These are phyloP conservation scores for Ophiocordyceps camponoti-floridani DNA, from an alignment of 2,329 filamentous ascomycete genomes.

Conservation along the genomic window DNA sequence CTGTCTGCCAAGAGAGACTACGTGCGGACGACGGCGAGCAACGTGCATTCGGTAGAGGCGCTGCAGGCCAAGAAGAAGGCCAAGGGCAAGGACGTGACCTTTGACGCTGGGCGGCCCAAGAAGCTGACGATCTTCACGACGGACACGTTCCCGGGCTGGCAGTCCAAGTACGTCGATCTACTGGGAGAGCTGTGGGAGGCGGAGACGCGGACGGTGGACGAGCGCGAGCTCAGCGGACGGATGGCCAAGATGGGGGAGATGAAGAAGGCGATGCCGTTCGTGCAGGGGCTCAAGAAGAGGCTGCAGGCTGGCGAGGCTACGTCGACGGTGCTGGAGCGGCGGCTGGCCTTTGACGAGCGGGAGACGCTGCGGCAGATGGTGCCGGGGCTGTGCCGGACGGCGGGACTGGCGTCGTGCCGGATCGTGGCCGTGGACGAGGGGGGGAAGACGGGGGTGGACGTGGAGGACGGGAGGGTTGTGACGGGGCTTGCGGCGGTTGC, in stretches of 20 bases:
- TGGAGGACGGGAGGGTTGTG: conserved; percentile 35
- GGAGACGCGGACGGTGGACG: conserved; percentile 19
- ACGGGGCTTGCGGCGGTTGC: conserved; percentile 31
- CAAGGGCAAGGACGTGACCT: conserved; percentile 74
- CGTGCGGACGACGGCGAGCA: conserved; percentile 55
- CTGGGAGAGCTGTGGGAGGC: conserved; percentile 54
- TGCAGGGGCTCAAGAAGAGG: conserved; percentile 71
- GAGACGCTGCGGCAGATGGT: conserved; percentile 62
- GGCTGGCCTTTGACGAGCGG: conserved; percentile 75
- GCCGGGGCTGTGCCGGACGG: conserved; percentile 57
- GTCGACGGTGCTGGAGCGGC: conserved; percentile 58
- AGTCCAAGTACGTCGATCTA: conserved; percentile 74
- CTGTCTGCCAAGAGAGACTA: conserved; percentile 72
- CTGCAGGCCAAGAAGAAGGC: conserved; percentile 72
- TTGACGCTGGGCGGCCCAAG: conserved; percentile 85
- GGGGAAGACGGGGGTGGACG: conserved; percentile 41
- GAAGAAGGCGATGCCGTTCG: conserved; percentile 97
- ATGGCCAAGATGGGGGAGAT: conserved; percentile 74
- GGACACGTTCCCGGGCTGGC: conserved; percentile 71
- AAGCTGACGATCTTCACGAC: conserved; percentile 76
- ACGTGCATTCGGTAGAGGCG: conserved; percentile 66
- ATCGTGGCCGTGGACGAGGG: conserved; percentile 56
- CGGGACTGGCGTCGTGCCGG: conserved; percentile 50
- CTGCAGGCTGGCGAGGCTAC: conserved; percentile 53
- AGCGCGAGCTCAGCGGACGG: conserved; percentile 62